Base-by-base conservation (phyloP, 805 yeast genomes). In the Kurtzmaniella fragi region DNA sequence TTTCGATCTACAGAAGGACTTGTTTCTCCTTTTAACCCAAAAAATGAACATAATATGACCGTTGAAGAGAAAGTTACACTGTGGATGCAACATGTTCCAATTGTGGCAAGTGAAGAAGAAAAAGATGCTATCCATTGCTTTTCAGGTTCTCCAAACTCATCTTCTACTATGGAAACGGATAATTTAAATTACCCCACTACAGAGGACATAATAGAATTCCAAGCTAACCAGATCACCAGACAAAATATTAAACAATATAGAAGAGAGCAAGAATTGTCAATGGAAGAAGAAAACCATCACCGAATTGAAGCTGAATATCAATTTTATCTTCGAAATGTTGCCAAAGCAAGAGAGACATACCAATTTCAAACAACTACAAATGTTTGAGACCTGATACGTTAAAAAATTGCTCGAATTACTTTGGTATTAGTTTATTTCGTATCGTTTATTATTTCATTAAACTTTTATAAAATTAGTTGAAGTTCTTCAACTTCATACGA, bases 51-150 rank as follows among this genome's bases (percentile, higher is more conserved):
- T 7, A 80, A 78, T 54, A 83, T 84, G 89, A 70, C 78, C 1
- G 75, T 71, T 44, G 64, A 59, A 35, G 91, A 84, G 49, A 84
- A 84, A 49, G 84, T 84, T 1, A 66, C 67, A 29, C 61, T 56
- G 5, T 84, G 93, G 93, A 71, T 84, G 28, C 61, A 62, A 3
- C 65, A 68, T 23, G 71, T 84, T 3, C 90, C 90, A 1, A 52
- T 61, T 0, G 44, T 56, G 14, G 51, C 45, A 30, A 45, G 49
- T 26, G 33, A 41, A 20, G 49, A 46, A 13, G 32, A 51, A 13
- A 42, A 47, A 40, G 43, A 29, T 23, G 4, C 5, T 3, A 6
- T 26, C 31, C 29, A 38, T 13, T 69, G 68, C 71, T 48, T 50
- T 17, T 61, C 7, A 20, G 25, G 25, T 5, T 20, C 25, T 20